These are phyloP conservation scores for Blastobotrys petasosporus DNA, from an alignment of 1,139 yeast genomes.

Conservation along the genomic window DNA sequence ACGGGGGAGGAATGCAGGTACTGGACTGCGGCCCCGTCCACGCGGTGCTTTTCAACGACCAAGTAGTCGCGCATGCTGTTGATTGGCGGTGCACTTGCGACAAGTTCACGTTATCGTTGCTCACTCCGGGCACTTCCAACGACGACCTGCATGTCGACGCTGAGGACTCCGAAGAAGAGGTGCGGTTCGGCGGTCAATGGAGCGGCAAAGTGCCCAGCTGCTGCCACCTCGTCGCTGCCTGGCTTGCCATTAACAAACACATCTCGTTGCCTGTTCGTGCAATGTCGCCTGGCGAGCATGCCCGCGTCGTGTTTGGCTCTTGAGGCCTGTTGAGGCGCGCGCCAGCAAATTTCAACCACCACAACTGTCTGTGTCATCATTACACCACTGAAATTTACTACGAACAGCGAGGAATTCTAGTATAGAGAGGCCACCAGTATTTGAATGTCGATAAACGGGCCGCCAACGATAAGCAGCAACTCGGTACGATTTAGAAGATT, in stretches of 20 bases:
- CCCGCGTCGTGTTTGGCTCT: too few relatives aligned
- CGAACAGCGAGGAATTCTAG: too few relatives aligned
- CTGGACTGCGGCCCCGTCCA: background rate
- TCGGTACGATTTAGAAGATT: too few relatives aligned
- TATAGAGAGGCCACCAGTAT: too few relatives aligned
- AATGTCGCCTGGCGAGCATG: too few relatives aligned
- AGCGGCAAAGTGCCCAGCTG: background rate
- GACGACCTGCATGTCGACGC: background rate
- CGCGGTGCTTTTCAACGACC: background rate
- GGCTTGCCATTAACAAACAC: background rate
- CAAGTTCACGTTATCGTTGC: slow-evolving; percentile 1
- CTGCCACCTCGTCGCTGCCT: slow-evolving; percentile 2
- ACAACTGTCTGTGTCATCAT: too few relatives aligned
- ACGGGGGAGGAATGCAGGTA: background rate
- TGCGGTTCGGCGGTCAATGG: background rate
- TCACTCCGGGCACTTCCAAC: background rate
- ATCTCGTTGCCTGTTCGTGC: too few relatives aligned
- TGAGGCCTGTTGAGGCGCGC: too few relatives aligned
- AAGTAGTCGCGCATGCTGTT: background rate
- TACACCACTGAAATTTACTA: too few relatives aligned
- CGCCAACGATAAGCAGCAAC: too few relatives aligned
- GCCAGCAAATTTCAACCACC: too few relatives aligned
- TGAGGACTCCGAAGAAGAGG: background rate
- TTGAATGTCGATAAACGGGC: too few relatives aligned
- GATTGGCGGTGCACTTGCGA: slow-evolving; percentile 10